Conservation (phyloP, 192 early-diverging fungal genomes). For the Umbelopsis isabellina region DNA sequence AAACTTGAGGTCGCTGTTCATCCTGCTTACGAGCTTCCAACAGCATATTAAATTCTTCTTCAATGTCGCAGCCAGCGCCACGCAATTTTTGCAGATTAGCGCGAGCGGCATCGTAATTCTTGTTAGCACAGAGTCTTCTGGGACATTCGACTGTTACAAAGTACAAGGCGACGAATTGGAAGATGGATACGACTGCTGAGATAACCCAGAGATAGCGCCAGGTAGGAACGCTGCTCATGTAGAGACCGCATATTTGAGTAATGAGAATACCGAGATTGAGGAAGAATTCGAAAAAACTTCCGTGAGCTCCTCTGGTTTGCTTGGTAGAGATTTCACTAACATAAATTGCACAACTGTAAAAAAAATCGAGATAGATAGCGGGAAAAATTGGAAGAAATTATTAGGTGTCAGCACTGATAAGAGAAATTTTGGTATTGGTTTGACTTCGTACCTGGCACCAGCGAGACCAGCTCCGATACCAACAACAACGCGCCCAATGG, state of each 20-base stretch:
- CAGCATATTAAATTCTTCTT: constrained; percentile 65
- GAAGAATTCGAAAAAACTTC: constrained; percentile 76
- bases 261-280: constrained; percentile 82
- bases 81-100: constrained; percentile 60
- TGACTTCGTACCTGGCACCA: constrained; percentile 44
- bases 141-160: constrained; percentile 79
- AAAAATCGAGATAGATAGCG: background rate
- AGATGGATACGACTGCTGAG: constrained; percentile 60
- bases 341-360: constrained; percentile 59
- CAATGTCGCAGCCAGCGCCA: constrained; percentile 50
- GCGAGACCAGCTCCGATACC: constrained; percentile 78
- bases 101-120: constrained; percentile 64
- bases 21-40: constrained; percentile 42
- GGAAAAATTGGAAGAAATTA: background rate
- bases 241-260: constrained; percentile 67
- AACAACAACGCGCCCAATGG: constrained; percentile 73
- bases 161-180: constrained; percentile 64
- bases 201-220: constrained; percentile 79
- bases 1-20: constrained; percentile 29
- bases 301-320: constrained; percentile 68
- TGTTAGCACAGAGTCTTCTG: constrained; percentile 66
- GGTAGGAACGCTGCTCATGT: constrained; percentile 58
- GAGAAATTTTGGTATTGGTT: background rate
- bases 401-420: background rate
- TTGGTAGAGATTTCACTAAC: constrained; percentile 84